Conservation (phyloP, 192 early-diverging fungal genomes). For the Coemansia sp. region DNA sequence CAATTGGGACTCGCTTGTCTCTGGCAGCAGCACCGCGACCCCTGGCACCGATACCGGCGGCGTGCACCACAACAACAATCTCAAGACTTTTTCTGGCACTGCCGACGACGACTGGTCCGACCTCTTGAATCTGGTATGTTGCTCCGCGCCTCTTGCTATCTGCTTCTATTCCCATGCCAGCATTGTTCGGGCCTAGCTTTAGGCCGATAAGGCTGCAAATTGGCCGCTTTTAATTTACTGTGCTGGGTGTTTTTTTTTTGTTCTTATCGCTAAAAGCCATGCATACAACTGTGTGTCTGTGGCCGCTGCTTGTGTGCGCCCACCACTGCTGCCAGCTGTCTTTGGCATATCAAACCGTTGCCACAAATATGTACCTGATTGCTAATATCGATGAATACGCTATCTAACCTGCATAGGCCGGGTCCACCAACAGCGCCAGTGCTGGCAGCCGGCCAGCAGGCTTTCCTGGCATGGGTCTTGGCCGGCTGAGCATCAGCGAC, state of each 20-base stretch:
- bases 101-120: conserved; percentile 52
- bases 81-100: conserved; percentile 33
- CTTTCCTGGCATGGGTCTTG: conserved; percentile 26
- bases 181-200: no score
- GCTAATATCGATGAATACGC: neutral
- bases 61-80: neutral
- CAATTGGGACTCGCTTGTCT: conserved; percentile 38
- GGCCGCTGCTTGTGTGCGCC: neutral
- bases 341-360: neutral
- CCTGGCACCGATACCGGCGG: conserved; percentile 26
- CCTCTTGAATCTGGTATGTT: conserved; percentile 49
- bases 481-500: conserved; percentile 19
- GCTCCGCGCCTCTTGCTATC: neutral
- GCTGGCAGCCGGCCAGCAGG: conserved; percentile 32
- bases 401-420: conserved; percentile 21
- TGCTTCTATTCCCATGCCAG: neutral
- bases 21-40: conserved; percentile 13
- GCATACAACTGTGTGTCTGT: neutral
- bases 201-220: no score
- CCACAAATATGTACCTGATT: neutral
- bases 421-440: conserved; percentile 7
- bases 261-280: neutral
- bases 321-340: neutral
- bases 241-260: no score
- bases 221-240: conserved; percentile 5